Evolutionary conservation across 2,329 filamentous ascomycete genomes (phyloP).

Genomic region (Alternaria infectoria): DNA sequence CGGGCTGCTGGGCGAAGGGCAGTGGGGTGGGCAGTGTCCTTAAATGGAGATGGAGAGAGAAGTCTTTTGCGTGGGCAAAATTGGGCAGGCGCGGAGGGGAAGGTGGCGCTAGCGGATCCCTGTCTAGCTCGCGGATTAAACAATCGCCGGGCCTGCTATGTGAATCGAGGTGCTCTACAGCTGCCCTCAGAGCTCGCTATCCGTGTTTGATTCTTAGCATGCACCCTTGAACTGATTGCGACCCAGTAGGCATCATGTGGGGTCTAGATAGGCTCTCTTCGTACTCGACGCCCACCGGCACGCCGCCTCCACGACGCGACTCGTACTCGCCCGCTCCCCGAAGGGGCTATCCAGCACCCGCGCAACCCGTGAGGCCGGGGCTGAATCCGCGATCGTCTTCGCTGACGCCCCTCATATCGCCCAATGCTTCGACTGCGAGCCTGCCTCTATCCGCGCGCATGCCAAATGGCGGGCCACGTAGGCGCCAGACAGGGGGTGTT

Average conservation of each 20-base stretch:
- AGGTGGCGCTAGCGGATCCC: constrained; percentile 29
- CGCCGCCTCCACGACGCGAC: constrained; percentile 67
- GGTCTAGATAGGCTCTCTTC: constrained; percentile 79
- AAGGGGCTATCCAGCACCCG: constrained; percentile 70
- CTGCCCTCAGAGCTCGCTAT: neutral
- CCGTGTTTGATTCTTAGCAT: neutral
- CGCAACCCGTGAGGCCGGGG: constrained; percentile 72
- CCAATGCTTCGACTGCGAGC: constrained; percentile 78
- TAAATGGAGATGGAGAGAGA: constrained; percentile 39
- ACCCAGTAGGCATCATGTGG: constrained; percentile 69
- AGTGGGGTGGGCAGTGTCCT: constrained; percentile 36
- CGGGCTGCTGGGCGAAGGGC: constrained; percentile 33
- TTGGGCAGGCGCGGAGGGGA: constrained; percentile 38
- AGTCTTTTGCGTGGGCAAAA: constrained; percentile 23
- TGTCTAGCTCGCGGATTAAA: constrained; percentile 33
- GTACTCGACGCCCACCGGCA: constrained; percentile 69
- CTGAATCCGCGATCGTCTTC: constrained; percentile 76
- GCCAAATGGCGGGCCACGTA: constrained; percentile 72
- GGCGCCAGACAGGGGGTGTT: constrained; percentile 60
- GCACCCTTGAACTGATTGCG: neutral
- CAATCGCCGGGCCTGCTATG: constrained; percentile 10
- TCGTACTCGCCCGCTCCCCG: constrained; percentile 75
- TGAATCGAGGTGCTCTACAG: neutral
- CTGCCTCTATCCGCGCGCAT: constrained; percentile 70
- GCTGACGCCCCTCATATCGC: constrained; percentile 69